These are phyloP conservation scores for Rhododendron kiyosumense DNA, from an alignment of 148 eudicot species.

Conservation along the genomic window DNA sequence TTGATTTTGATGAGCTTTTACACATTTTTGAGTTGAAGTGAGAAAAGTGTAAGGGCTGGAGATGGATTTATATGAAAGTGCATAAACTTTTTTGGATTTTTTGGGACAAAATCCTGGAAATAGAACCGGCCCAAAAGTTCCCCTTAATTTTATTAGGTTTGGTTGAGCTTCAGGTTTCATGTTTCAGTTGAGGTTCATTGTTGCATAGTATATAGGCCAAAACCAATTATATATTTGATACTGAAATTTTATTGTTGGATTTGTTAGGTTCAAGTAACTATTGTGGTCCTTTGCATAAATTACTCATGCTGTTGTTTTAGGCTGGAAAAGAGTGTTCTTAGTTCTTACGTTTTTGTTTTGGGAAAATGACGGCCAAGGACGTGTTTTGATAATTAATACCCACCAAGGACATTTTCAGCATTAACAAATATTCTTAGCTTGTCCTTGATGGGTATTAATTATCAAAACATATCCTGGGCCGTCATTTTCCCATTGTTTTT, in stretches of 20 bases:
- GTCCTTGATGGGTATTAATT: too few relatives aligned
- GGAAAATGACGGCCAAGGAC: too few relatives aligned
- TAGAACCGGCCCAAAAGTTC: background rate
- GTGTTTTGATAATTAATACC: too few relatives aligned
- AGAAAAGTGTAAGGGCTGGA: too few relatives aligned
- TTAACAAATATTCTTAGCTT: too few relatives aligned
- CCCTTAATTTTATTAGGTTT: slow-evolving; percentile 3
- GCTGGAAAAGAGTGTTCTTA: background rate
- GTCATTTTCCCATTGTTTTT: background rate
- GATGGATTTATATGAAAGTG: background rate
- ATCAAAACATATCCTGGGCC: too few relatives aligned
- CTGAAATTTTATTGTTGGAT: background rate
- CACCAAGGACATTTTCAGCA: too few relatives aligned
- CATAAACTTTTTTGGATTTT: background rate
- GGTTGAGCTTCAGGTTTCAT: background rate
- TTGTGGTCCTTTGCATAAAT: background rate
- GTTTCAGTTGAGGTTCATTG: background rate
- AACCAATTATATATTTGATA: too few relatives aligned
- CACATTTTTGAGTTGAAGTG: too few relatives aligned
- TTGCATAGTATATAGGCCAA: background rate
- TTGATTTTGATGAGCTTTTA: too few relatives aligned
- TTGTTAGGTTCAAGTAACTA: background rate
- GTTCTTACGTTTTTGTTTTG: too few relatives aligned
- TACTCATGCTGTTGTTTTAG: background rate
- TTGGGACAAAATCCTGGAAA: background rate